Conservation (phyloP, 2,329 filamentous ascomycete genomes). For the Trichophyton benhamiae region DNA sequence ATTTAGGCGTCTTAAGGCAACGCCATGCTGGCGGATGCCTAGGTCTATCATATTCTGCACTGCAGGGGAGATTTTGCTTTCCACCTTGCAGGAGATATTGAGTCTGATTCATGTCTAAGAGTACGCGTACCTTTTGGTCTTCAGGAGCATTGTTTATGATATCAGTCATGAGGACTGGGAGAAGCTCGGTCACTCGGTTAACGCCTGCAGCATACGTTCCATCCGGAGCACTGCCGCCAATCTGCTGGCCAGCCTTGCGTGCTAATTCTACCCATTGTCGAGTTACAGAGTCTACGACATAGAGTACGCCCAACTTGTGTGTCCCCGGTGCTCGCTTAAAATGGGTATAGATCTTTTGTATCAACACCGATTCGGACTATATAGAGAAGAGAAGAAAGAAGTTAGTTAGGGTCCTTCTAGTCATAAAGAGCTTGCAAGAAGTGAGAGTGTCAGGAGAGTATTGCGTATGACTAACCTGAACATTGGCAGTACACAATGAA, state of each 20-base stretch:
- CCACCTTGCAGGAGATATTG: slow-evolving; percentile 4
- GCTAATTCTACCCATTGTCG: slow-evolving; percentile 97
- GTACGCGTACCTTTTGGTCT: slow-evolving; percentile 84
- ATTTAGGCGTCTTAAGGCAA: slow-evolving; percentile 9
- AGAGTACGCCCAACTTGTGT: slow-evolving; percentile 97
- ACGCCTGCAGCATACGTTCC: slow-evolving; percentile 92
- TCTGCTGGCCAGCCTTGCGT: slow-evolving; percentile 68
- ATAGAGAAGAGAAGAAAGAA: slow-evolving; percentile 21
- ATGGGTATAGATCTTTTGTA: slow-evolving; percentile 92
- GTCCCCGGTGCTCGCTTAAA: slow-evolving; percentile 90
- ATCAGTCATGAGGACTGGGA: slow-evolving; percentile 90
- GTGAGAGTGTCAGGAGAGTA: slow-evolving; percentile 5
- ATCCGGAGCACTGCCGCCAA: slow-evolving; percentile 69
- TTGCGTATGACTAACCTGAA: slow-evolving; percentile 56
- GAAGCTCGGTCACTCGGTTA: slow-evolving; percentile 88
- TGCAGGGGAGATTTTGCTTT: neutral
- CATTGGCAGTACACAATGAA: slow-evolving; percentile 71
- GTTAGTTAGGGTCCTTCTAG: neutral
- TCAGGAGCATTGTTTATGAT: slow-evolving; percentile 76
- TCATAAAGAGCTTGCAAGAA: neutral
- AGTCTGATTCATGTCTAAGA: slow-evolving; percentile 14
- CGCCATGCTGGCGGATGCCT: neutral
- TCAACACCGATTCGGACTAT: slow-evolving; percentile 85
- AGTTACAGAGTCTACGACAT: slow-evolving; percentile 99
- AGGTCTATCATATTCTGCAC: slow-evolving; percentile 2